Base-by-base conservation (phyloP, 139 green algal genomes). In the Cymbomonas tetramitiformis region DNA sequence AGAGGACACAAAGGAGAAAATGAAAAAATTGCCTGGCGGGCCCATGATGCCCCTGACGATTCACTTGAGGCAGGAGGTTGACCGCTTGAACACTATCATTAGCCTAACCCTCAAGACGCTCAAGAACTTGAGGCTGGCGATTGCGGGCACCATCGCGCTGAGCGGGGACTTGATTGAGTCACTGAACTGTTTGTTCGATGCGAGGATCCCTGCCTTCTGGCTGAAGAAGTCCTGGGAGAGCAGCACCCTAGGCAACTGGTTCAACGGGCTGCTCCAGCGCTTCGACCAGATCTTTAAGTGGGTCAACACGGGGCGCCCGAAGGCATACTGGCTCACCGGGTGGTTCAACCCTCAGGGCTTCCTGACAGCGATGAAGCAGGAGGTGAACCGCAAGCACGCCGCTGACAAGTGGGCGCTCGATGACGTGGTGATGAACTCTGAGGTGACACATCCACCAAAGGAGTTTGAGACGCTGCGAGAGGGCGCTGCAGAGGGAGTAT, bases 331-430 rank as follows among this genome's bases (percentile, higher is more conserved):
- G 88, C 69, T 96, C 54, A 87, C 82, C 19, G 88, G 87, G 38
- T 93, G 94, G 70, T 94, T 94, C 80, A 96, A 96, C 76, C 87
- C 84, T 2, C 78, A 86, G 56, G 73, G 64, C 26, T 72, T 72
- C 64, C 64, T 72, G 4, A 72, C 64, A 12, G 64, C 64, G 32
- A 67, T 72, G 56, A 72, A 72, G 64, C 64, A 69, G 40, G 61
- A 69, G 55, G 56, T 74, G 46, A 61, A 60, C 41, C 77, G 87
- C 34, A 83, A 81, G 65, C 83, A 94, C 53, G 74, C 87, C 3
- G 70, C 69, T 18, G 88, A 93, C 64, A 90, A 90, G 65, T 95
- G 87, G 85, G 83, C 86, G 15, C 67, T 96, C 52, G 88, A 96
- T 64, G 85, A 94, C 56, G 83, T 96, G 28, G 79, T 93, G 5